phyloP scores from a whole-genome alignment of 495 filamentous ascomycete species.

The Penicillium samsonianum region DNA sequence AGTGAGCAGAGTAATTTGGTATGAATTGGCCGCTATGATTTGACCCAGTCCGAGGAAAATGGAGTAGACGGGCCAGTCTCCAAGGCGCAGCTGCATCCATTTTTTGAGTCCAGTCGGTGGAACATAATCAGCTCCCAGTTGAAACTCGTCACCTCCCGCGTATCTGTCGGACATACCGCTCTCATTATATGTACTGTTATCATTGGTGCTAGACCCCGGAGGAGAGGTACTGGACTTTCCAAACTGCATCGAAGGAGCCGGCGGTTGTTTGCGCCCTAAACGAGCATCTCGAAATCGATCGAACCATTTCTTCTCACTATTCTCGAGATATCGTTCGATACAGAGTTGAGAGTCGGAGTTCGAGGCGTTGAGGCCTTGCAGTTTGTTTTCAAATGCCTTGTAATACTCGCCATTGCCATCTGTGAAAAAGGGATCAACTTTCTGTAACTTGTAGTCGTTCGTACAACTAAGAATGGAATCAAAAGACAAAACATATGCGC shows the following conservation, averaged over 20 bases:
- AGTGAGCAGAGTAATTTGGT: too few relatives aligned
- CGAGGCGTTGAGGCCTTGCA: conserved; percentile 54
- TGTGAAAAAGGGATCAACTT: conserved; percentile 73
- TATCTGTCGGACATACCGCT: conserved; percentile 33
- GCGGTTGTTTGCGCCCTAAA: conserved; percentile 48
- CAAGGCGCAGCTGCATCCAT: too few relatives aligned
- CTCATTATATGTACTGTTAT: conserved; percentile 38
- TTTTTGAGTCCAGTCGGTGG: too few relatives aligned
- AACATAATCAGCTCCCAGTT: too few relatives aligned
- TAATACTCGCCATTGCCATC: too few relatives aligned
- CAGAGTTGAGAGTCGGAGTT: conserved; percentile 62
- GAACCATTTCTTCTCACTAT: conserved; percentile 73
- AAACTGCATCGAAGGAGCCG: conserved; percentile 43
- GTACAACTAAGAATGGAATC: conserved; percentile 60
- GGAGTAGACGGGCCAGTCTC: too few relatives aligned
- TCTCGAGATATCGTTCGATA: conserved; percentile 66
- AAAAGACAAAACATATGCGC: conserved; percentile 50
- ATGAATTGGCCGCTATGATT: too few relatives aligned
- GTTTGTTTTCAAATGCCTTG: too few relatives aligned
- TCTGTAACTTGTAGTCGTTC: conserved; percentile 64
- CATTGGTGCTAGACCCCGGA: conserved; percentile 38
- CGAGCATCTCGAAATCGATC: conserved; percentile 61
- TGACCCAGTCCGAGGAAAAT: too few relatives aligned
- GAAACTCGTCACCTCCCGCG: too few relatives aligned
- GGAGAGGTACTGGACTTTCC: conserved; percentile 35